phyloP scores from a whole-genome alignment of 345 rosid species.

The Pugionium dolabratum region DNA sequence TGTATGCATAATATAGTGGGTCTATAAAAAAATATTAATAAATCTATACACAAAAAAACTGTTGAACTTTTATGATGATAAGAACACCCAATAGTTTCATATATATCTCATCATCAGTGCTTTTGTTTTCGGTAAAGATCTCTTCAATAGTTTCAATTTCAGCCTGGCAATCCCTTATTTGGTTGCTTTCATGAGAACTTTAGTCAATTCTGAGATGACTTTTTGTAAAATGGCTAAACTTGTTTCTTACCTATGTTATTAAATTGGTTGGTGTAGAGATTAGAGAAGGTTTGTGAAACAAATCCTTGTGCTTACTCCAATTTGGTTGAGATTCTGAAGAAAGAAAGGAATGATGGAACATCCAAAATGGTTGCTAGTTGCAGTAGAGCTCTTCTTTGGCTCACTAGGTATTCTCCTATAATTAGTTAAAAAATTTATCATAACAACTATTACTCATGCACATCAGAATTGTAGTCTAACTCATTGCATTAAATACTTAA shows the following conservation, averaged over 20 bases:
- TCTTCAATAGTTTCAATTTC: constrained; percentile 16
- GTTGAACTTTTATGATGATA: constrained; percentile 31
- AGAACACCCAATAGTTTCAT: constrained; percentile 23
- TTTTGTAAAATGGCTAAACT: constrained; percentile 9
- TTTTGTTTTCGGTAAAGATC: constrained; percentile 21
- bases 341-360: constrained; percentile 62
- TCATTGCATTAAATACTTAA: constrained; percentile 2
- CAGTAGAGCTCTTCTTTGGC: constrained; percentile 86
- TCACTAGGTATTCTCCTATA: constrained; percentile 60
- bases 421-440: neutral
- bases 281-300: constrained; percentile 61
- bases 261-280: constrained; percentile 51
- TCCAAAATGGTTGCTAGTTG: constrained; percentile 60
- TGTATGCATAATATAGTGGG: constrained; percentile 17
- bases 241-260: neutral
- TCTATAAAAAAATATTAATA: neutral
- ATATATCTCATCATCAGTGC: constrained; percentile 5
- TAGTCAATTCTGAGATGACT: constrained; percentile 25
- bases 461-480: neutral
- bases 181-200: constrained; percentile 31
- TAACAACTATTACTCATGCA: constrained; percentile 3
- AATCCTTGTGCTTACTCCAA: constrained; percentile 61
- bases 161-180: constrained; percentile 25
- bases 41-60: neutral
- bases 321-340: constrained; percentile 69